These are phyloP conservation scores for Quillaja saponaria DNA, from an alignment of 306 rosid species.

Conservation along the genomic window DNA sequence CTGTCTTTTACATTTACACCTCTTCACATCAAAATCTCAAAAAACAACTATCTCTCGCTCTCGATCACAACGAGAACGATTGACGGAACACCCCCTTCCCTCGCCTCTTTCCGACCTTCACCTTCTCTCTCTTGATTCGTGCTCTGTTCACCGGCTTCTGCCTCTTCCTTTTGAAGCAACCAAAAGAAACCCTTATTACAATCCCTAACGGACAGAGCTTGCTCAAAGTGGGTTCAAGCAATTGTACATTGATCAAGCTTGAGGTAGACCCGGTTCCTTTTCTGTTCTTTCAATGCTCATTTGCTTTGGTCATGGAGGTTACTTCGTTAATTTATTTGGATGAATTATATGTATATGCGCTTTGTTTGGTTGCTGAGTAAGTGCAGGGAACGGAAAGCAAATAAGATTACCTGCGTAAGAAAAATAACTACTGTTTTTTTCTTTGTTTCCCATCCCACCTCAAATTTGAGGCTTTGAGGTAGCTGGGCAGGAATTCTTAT, in stretches of 20 bases:
- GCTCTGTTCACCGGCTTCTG: conserved; percentile 17
- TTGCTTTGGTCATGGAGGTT: background rate
- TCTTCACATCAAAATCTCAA: conserved; percentile 41
- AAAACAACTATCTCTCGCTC: conserved; percentile 15
- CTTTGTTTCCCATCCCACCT: background rate
- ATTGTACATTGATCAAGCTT: conserved; percentile 35
- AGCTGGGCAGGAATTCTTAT: conserved; percentile 10
- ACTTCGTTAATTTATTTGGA: background rate
- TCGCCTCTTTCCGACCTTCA: background rate
- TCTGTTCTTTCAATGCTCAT: background rate
- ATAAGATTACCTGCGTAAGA: background rate
- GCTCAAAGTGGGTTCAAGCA: conserved; percentile 20
- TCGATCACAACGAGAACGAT: conserved; percentile 34
- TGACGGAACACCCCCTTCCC: background rate
- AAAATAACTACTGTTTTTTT: background rate
- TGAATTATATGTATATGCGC: background rate
- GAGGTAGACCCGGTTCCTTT: conserved; percentile 33
- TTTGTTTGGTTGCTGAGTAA: conserved; percentile 8
- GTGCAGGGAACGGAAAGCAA: background rate
- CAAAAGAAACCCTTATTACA: background rate
- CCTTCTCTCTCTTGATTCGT: conserved; percentile 22
- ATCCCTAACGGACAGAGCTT: conserved; percentile 45
- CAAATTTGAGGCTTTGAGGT: conserved; percentile 1
- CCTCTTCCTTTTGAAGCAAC: conserved; percentile 3
- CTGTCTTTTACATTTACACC: conserved; percentile 18